A percentile compares a stretch with the other conserved stretches of the same genome.
Conservation (phyloP, 345 rosid genomes). For the Murraya koenigii region DNA sequence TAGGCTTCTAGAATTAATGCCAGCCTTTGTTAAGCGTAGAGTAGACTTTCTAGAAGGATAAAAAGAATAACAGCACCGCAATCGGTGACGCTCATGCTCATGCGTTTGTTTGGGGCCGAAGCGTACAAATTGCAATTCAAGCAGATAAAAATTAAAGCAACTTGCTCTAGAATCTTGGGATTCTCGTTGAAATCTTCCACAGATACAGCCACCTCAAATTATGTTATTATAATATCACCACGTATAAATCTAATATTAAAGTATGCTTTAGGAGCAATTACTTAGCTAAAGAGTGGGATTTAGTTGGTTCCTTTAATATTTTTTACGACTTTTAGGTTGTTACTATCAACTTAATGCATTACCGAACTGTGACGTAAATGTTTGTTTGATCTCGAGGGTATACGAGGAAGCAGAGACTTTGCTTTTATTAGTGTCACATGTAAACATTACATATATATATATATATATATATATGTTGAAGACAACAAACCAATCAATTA, state of each 20-base stretch:
- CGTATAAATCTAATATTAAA: background rate
- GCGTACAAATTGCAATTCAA: background rate
- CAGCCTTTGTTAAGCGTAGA: background rate
- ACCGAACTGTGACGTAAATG: background rate
- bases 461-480: background rate
- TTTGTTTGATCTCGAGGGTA: background rate
- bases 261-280: too few relatives aligned
- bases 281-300: background rate
- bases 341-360: background rate
- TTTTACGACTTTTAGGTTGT: too few relatives aligned
- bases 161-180: background rate
- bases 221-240: background rate
- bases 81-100: background rate
- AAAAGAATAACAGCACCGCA: background rate
- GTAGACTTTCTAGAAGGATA: slow-evolving; percentile 16
- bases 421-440: background rate
- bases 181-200: background rate
- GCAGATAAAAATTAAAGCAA: background rate
- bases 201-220: background rate
- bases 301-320: background rate
- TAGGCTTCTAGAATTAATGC: background rate
- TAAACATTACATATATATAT: too few relatives aligned
- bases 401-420: background rate
- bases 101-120: background rate
- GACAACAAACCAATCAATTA: background rate